These are phyloP conservation scores for Corylus americana DNA, from an alignment of 306 rosid genomes.

Conservation along the genomic window DNA sequence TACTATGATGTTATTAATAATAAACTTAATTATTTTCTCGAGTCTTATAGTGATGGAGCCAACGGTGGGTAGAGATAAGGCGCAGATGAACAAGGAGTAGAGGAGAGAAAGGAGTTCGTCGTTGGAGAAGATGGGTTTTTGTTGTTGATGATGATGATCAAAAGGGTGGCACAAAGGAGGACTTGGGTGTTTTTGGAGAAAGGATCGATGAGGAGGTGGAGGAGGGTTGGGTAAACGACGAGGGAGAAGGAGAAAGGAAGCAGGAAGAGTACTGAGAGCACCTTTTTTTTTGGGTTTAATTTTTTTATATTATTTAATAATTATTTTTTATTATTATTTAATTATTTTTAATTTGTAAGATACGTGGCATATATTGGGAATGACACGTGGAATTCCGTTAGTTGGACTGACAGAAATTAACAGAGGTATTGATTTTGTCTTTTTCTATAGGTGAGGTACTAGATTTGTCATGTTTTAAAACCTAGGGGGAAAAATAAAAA, in stretches of 20 bases:
- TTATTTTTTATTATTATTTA: no score
- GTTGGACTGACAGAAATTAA: no score
- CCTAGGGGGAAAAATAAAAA: no score
- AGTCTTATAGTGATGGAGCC: slow-evolving; percentile 38
- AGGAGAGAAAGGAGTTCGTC: slow-evolving; percentile 18
- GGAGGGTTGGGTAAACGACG: slow-evolving; percentile 40
- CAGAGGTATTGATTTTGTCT: no score
- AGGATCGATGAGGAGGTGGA: slow-evolving; percentile 31
- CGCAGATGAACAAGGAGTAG: slow-evolving; percentile 19
- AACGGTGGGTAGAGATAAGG: slow-evolving; percentile 37
- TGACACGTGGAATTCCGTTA: no score
- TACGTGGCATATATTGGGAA: no score
- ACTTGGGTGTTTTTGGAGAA: slow-evolving; percentile 9
- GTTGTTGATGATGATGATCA: neutral
- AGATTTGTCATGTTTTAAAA: no score
- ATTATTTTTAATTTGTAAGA: no score
- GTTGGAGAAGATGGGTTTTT: neutral
- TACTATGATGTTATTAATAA: no score
- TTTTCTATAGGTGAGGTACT: no score
- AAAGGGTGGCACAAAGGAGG: neutral
- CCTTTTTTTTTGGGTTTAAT: neutral
- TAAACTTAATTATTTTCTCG: no score
- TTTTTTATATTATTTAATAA: no score
- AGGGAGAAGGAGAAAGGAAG: slow-evolving; percentile 52
- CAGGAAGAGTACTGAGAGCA: slow-evolving; percentile 59